phyloP scores from a whole-genome alignment of 495 filamentous ascomycete genomes.

The Annulohypoxylon maeteangense region DNA sequence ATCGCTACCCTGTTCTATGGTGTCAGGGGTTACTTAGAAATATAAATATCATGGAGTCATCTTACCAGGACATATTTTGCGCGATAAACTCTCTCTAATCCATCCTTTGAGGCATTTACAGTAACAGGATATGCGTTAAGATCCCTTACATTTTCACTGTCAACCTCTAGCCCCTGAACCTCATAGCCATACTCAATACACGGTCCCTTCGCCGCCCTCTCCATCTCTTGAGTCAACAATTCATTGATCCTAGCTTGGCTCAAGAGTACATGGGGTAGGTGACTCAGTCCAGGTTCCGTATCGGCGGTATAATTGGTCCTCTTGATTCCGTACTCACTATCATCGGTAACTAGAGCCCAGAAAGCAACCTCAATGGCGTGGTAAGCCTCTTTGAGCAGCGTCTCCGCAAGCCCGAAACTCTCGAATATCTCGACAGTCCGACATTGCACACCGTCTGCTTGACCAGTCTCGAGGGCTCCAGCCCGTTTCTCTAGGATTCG shows the following conservation, averaged over 20 bases:
- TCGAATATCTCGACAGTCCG: conserved; percentile 86
- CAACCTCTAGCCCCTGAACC: conserved; percentile 65
- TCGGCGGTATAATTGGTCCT: conserved; percentile 67
- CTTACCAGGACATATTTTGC: conserved; percentile 78
- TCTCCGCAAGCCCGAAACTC: conserved; percentile 76
- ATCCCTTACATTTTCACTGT: conserved; percentile 53
- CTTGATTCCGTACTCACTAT: conserved; percentile 49
- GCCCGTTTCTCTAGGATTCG: conserved; percentile 71
- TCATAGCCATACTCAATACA: conserved; percentile 70
- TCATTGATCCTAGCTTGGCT: conserved; percentile 79
- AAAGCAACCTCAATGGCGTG: conserved; percentile 75
- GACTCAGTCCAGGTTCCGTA: conserved; percentile 71
- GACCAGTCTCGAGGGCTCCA: conserved; percentile 72
- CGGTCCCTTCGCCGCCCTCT: conserved; percentile 56
- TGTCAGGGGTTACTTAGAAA: conserved; percentile 11
- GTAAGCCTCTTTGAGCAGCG: conserved; percentile 75
- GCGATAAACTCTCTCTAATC: conserved; percentile 61
- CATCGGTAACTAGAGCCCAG: conserved; percentile 56
- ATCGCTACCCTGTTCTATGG: conserved; percentile 70
- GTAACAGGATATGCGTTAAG: conserved; percentile 62
- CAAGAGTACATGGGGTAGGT: conserved; percentile 78
- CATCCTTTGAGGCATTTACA: conserved; percentile 64
- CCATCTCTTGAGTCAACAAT: conserved; percentile 64
- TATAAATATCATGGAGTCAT: conserved; percentile 1
- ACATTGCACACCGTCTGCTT: conserved; percentile 84